Percentiles rank a stretch among this genome's conserved stretches.
These are phyloP conservation scores for Neocatenulostroma microsporum DNA, from an alignment of 2,329 filamentous ascomycete species.

Conservation along the genomic window DNA sequence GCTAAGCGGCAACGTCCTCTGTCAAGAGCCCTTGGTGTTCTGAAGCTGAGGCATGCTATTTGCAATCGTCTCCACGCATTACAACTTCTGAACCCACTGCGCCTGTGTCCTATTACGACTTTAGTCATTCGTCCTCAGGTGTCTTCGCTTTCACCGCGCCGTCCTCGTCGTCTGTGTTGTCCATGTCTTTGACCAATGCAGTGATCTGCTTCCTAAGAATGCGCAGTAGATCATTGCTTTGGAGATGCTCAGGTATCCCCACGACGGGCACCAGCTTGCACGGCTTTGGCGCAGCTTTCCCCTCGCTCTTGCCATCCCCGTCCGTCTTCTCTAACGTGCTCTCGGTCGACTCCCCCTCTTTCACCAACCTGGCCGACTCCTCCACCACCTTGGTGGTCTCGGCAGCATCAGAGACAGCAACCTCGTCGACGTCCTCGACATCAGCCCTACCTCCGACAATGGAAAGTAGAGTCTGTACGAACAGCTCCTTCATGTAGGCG, in stretches of 20 bases:
- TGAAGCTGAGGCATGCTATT: too few relatives aligned
- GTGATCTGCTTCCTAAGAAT: constrained; percentile 17
- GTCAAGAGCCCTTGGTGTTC: too few relatives aligned
- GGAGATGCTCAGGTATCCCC: constrained; percentile 15
- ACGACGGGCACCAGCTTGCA: constrained; percentile 11
- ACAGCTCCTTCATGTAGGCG: constrained; percentile 61
- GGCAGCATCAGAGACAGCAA: constrained; percentile 9
- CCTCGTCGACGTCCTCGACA: constrained; percentile 10
- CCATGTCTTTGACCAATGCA: constrained; percentile 19
- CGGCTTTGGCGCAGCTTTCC: constrained; percentile 3
- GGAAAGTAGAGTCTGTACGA: constrained; percentile 54
- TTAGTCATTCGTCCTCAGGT: too few relatives aligned
- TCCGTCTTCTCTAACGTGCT: constrained; percentile 1
- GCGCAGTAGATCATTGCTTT: constrained; percentile 15
- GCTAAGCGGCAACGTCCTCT: too few relatives aligned
- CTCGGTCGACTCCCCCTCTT: constrained; percentile 6
- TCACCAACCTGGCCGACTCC: constrained; percentile 5
- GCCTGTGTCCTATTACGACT: too few relatives aligned
- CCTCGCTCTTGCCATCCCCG: constrained; percentile 2
- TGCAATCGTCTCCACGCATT: too few relatives aligned
- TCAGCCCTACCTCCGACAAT: constrained; percentile 33
- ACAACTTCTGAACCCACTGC: too few relatives aligned
- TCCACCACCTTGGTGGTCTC: constrained; percentile 9
- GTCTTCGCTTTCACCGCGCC: too few relatives aligned
- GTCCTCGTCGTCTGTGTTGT: constrained; percentile 15